Base-by-base conservation (phyloP, 345 rosid species). In the Camelina neglecta region DNA sequence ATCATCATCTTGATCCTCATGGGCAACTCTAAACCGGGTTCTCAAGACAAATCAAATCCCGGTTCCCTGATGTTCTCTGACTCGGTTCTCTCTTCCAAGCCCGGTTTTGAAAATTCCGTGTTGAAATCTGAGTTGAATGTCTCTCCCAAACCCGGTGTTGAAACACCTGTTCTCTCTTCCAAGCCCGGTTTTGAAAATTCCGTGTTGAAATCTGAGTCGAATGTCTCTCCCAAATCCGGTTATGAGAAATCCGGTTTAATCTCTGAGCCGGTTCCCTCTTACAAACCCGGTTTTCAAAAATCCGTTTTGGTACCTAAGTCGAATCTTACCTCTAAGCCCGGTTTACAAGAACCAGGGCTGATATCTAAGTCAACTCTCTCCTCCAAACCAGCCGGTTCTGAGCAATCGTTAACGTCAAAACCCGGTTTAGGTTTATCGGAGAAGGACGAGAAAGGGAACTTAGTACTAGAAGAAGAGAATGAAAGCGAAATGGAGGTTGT, bases 401-500 rank as follows among this genome's bases (percentile, higher is more conserved):
- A 75, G 2, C 20, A 51, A 75, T 39, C 20, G 15, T 13, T 60
- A 62, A 68, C 47, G 26, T 24, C 2, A 20, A 15, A 0, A 53
- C 7, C 67, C 74, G 79, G 79, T 68, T 68, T 57, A 53, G 41
- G 51, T 1, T 2, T 41, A 35, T 39, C 31, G 61, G 48, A 59
- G 74, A 75, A 67, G 55, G 68, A 75, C 10, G 61, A 66, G 72
- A 67, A 26, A 75, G 73, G 67, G 24, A 60, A 57, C 31, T 51
- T 75, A 36, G 36, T 6, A 33, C 7, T 33, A 33, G 70, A 54
- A 35, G 67, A 63, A 35, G 67, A 63, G 16, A 75, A 71, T 23
- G 38, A 15, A 45, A 63, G 54, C 2, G 75, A 50, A 8, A 79
- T 74, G 5, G 82, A 73, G 39, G 81, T 88, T 70, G 83, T 84